These are phyloP conservation scores for Trichosporon faecale DNA, from an alignment of 1,284 basidiomycete genomes.

Conservation along the genomic window DNA sequence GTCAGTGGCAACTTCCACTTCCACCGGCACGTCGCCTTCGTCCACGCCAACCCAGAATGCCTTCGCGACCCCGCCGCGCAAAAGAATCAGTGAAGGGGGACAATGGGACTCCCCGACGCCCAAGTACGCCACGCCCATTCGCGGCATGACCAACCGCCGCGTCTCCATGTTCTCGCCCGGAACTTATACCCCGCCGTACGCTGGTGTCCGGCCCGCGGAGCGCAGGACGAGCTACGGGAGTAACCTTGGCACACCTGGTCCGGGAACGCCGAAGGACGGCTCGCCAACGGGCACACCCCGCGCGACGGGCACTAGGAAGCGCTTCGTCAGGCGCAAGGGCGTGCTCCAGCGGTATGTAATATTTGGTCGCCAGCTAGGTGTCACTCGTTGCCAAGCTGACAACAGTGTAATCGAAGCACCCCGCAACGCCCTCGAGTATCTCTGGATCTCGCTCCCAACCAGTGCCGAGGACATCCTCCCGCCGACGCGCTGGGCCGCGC, in stretches of 20 bases:
- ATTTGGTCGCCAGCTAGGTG: too few species aligned
- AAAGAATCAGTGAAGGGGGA: not conserved
- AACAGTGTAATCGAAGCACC: constrained; percentile 33
- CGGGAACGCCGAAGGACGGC: constrained; percentile 16
- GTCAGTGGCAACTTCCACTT: not conserved
- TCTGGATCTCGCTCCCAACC: constrained; percentile 31
- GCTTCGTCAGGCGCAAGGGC: constrained; percentile 40
- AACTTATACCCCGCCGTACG: not conserved
- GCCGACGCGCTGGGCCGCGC: constrained; percentile 39
- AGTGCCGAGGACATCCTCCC: constrained; percentile 39
- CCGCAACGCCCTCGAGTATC: constrained; percentile 30
- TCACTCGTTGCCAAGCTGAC: constrained; percentile 12
- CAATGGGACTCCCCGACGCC: not conserved
- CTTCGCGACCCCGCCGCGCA: constrained; percentile 15
- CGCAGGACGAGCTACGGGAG: constrained; percentile 14
- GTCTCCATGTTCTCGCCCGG: not conserved
- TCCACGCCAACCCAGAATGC: constrained; percentile 14
- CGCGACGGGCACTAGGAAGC: constrained; percentile 33
- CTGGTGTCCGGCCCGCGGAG: constrained; percentile 3
- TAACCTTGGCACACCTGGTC: constrained; percentile 20
- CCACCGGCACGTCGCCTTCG: not conserved
- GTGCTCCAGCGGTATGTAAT: constrained; percentile 34
- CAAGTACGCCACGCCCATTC: not conserved
- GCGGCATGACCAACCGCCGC: not conserved
- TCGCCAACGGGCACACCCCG: constrained; percentile 46